Evolutionary conservation across 2,329 filamentous ascomycete genomes (phyloP).

Genomic region (Calonectria pteridis): DNA sequence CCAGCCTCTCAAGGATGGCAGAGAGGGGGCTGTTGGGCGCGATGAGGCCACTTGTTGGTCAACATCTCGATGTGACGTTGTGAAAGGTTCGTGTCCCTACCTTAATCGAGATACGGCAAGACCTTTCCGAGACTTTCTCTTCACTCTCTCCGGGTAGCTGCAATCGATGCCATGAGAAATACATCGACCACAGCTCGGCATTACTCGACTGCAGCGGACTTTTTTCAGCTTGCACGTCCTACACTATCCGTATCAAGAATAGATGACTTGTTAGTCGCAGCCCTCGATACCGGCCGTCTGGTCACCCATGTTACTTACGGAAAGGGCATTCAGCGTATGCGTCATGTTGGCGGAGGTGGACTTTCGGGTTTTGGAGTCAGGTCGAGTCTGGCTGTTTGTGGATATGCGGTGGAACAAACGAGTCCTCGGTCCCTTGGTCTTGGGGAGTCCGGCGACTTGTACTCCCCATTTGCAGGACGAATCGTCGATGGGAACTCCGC

Average conservation of each 20-base stretch:
- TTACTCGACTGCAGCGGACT: constrained; percentile 45
- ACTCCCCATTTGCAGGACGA: not conserved
- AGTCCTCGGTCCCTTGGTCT: not conserved
- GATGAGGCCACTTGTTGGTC: constrained; percentile 15
- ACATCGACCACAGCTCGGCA: constrained; percentile 45
- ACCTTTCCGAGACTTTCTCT: constrained; percentile 38
- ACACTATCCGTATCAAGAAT: constrained; percentile 1
- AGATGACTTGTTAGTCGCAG: not conserved
- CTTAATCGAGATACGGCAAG: constrained; percentile 24
- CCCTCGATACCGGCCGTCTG: not conserved
- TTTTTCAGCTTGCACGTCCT: constrained; percentile 19
- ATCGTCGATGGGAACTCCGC: not conserved
- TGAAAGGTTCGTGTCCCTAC: not conserved
- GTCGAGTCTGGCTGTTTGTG: not conserved
- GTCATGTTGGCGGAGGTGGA: constrained; percentile 2
- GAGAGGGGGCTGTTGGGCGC: constrained; percentile 31
- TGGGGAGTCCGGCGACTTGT: constrained; percentile 21
- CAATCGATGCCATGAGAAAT: constrained; percentile 42
- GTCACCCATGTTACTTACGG: constrained; percentile 7
- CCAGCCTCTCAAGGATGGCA: constrained; percentile 46
- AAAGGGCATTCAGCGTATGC: constrained; percentile 14
- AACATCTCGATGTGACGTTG: not conserved
- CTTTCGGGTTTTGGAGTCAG: constrained; percentile 6
- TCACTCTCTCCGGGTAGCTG: constrained; percentile 43
- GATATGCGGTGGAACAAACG: constrained; percentile 10